These are phyloP conservation scores for Plasmodium gaboni DNA, from an alignment of 169 alveolate species.

Conservation along the genomic window DNA sequence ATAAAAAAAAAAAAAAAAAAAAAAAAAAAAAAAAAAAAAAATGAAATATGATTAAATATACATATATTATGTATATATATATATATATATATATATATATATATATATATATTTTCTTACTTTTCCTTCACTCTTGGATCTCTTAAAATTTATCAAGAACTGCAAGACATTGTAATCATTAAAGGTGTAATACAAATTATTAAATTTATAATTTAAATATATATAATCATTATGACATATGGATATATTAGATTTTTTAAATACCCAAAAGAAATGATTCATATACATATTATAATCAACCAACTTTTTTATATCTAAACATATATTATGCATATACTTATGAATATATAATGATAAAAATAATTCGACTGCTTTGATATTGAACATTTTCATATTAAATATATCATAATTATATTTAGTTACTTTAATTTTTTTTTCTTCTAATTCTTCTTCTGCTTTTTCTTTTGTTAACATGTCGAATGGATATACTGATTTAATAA, in stretches of 20 bases:
- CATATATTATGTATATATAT: background rate
- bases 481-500: conserved; percentile 63
- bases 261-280: conserved; percentile 61
- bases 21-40: background rate
- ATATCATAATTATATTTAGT: conserved; percentile 51
- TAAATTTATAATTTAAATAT: conserved; percentile 32
- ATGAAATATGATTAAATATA: background rate
- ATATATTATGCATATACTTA: conserved; percentile 63
- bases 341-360: conserved; percentile 63
- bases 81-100: background rate
- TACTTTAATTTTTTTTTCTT: conserved; percentile 12
- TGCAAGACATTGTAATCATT: conserved; percentile 63
- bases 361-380: conserved; percentile 52
- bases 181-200: conserved; percentile 50
- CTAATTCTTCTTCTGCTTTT: conserved; percentile 35
- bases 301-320: conserved; percentile 40
- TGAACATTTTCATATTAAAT: conserved; percentile 51
- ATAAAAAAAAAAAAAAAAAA: conserved; percentile 5
- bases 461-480: conserved; percentile 56
- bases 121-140: conserved; percentile 63
- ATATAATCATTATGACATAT: conserved; percentile 22
- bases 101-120: conserved; percentile 1
- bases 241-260: conserved; percentile 3
- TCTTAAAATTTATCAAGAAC: conserved; percentile 55
- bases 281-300: conserved; percentile 66